Conservation (phyloP, 352 stramenopile species). For the Phytophthora capsici region DNA sequence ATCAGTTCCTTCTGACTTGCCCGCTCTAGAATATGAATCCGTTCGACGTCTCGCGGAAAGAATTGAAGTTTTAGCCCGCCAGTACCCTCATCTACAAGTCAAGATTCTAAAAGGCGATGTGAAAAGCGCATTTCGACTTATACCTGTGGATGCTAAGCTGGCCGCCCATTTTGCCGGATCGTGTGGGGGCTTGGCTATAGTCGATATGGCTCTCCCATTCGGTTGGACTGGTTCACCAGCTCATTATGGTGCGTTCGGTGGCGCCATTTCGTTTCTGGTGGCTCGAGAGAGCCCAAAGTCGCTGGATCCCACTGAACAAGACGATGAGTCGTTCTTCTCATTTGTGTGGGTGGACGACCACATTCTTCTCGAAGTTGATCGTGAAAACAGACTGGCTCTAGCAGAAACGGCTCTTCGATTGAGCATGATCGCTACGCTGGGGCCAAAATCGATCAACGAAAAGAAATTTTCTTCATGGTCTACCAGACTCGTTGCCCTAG, state of each 20-base stretch:
- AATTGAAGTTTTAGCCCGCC: conserved; percentile 3
- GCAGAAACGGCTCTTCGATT: conserved; percentile 5
- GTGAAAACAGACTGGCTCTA: background rate
- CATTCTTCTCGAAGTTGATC: conserved; percentile 24
- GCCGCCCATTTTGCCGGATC: conserved; percentile 9
- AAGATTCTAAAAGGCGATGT: conserved; percentile 27
- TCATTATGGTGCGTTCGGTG: too few relatives aligned
- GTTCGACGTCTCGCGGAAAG: background rate
- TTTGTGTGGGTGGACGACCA: conserved; percentile 46
- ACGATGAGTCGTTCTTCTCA: conserved; percentile 21
- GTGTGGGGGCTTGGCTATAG: background rate
- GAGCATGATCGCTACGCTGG: conserved; percentile 11
- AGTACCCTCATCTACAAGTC: background rate
- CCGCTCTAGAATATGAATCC: too few relatives aligned
- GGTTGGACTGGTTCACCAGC: too few relatives aligned
- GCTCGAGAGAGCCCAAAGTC: conserved; percentile 5
- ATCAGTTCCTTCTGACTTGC: too few relatives aligned
- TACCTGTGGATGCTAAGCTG: background rate
- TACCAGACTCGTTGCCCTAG: conserved; percentile 11
- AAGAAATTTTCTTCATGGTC: conserved; percentile 29
- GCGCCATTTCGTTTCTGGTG: too few relatives aligned
- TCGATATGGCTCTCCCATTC: conserved; percentile 4
- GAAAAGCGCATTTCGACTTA: conserved; percentile 17
- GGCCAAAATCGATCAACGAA: conserved; percentile 34
- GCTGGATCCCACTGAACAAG: background rate